phyloP scores from a whole-genome alignment of 495 filamentous ascomycete genomes.

The Clohesyomyces aquaticus region DNA sequence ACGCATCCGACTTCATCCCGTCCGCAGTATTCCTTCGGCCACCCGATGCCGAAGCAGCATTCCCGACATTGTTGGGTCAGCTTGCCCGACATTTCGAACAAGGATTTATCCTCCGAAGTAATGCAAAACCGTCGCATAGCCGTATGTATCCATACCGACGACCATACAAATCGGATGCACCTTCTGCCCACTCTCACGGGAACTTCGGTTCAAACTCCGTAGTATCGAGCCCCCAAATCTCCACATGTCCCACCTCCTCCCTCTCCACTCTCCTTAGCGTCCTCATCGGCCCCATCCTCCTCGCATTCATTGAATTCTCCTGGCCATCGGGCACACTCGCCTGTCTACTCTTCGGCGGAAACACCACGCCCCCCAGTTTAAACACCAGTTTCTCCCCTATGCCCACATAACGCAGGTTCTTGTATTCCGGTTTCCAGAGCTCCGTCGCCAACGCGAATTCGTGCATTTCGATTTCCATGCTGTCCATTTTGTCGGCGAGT shows the following conservation, averaged over 20 bases:
- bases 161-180: neutral
- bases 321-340: conserved; percentile 16
- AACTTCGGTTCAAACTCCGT: conserved; percentile 33
- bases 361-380: conserved; percentile 36
- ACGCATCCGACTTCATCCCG: too few relatives aligned
- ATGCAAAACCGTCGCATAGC: too few relatives aligned
- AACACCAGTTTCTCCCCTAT: conserved; percentile 41
- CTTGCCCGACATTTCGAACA: too few relatives aligned
- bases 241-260: conserved; percentile 41
- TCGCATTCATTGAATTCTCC: conserved; percentile 30
- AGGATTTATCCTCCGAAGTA: too few relatives aligned
- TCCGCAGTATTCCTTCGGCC: too few relatives aligned
- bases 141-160: too few relatives aligned
- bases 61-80: too few relatives aligned
- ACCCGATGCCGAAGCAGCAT: too few relatives aligned
- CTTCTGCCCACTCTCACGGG: conserved; percentile 13
- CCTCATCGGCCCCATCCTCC: conserved; percentile 27
- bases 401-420: conserved; percentile 42
- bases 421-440: conserved; percentile 33
- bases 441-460: conserved; percentile 36
- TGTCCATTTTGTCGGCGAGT: conserved; percentile 34
- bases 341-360: conserved; percentile 19
- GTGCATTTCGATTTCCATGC: conserved; percentile 39
- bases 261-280: conserved; percentile 27
- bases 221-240: conserved; percentile 43